Evolutionary conservation across 2,329 filamentous ascomycete genomes (phyloP).

Genomic region (Ascochyta lentis): DNA sequence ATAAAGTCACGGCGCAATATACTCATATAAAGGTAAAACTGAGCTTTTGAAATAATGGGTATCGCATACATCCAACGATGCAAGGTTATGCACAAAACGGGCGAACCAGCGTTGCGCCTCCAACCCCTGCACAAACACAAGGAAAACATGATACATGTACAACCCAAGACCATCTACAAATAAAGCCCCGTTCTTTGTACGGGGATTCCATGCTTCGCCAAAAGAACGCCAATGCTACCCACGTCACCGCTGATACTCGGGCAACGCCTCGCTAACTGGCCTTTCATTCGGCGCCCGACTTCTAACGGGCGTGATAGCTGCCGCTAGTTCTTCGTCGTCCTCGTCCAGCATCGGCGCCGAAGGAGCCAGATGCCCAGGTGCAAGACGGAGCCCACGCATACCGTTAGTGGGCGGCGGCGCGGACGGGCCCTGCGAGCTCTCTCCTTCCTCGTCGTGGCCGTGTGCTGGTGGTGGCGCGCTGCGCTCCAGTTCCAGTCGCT

Average conservation of each 20-base stretch:
- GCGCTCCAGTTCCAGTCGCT: conserved; percentile 49
- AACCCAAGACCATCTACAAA: background rate
- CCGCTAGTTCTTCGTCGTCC: conserved; percentile 43
- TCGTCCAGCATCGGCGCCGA: conserved; percentile 45
- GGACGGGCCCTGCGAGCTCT: conserved; percentile 25
- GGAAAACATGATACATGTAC: conserved; percentile 19
- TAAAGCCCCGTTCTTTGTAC: background rate
- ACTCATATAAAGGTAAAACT: no score
- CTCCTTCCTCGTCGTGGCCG: conserved; percentile 27
- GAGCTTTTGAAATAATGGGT: no score
- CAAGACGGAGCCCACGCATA: conserved; percentile 21
- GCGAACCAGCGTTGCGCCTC: background rate
- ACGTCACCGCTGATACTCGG: conserved; percentile 38
- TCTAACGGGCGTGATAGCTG: conserved; percentile 32
- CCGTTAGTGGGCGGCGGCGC: conserved; percentile 24
- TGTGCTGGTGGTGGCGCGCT: conserved; percentile 49
- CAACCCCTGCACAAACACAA: background rate
- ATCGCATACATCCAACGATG: no score
- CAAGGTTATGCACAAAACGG: background rate
- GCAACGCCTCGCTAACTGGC: conserved; percentile 37
- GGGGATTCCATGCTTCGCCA: background rate
- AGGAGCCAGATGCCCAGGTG: conserved; percentile 17
- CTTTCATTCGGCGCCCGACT: conserved; percentile 17
- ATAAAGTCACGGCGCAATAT: no score
- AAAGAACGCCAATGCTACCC: conserved; percentile 5